These are phyloP conservation scores for Ambrosia trifida DNA, from an alignment of 129 eudicot species.

Conservation along the genomic window DNA sequence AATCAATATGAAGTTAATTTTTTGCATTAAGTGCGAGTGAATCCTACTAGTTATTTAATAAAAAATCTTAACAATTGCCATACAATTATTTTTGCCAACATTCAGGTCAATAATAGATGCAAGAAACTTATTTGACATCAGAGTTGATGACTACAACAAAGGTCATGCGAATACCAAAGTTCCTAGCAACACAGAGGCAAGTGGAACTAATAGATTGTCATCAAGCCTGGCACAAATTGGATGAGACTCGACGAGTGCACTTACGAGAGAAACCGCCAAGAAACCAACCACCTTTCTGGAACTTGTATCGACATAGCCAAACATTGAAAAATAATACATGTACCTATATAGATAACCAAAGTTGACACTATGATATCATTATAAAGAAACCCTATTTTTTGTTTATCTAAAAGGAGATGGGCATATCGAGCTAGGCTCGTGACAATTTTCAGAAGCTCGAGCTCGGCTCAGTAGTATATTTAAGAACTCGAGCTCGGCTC, in stretches of 20 bases:
- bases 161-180: conserved; percentile 40
- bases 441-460: too few relatives aligned
- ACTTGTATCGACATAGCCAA: conserved; percentile 66
- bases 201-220: conserved; percentile 84
- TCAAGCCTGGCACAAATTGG: conserved; percentile 73
- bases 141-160: background rate
- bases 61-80: too few relatives aligned
- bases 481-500: too few relatives aligned
- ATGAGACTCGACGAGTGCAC: conserved; percentile 83
- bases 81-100: too few relatives aligned
- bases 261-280: conserved; percentile 56
- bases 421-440: too few relatives aligned
- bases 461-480: too few relatives aligned
- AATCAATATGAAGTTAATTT: too few relatives aligned
- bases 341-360: conserved; percentile 43
- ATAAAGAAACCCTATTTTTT: too few relatives aligned
- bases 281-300: conserved; percentile 50
- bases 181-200: conserved; percentile 60
- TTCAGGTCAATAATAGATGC: background rate
- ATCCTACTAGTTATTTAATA: too few relatives aligned
- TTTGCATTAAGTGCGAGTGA: too few relatives aligned
- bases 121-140: background rate
- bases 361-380: background rate
- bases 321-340: conserved; percentile 73
- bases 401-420: background rate